Conservation (phyloP, 2,329 filamentous ascomycete genomes). For the Aureobasidium melanogenum region DNA sequence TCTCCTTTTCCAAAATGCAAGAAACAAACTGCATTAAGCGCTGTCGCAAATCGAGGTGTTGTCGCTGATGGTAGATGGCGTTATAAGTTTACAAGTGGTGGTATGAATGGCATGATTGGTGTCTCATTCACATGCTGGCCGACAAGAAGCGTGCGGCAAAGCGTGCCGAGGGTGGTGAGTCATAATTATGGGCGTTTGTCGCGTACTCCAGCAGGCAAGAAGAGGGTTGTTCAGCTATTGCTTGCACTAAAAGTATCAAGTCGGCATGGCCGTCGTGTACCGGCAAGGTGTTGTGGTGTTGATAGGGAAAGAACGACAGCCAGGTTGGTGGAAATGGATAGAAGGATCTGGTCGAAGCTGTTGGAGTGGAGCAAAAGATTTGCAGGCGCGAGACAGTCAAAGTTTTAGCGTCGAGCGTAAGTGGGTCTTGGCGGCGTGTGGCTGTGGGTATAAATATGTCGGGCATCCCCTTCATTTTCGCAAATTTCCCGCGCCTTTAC, state of each 20-base stretch:
- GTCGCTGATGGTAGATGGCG: not conserved
- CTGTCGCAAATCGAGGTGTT: not conserved
- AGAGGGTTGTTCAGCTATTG: not conserved
- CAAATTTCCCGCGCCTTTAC: conserved; percentile 9
- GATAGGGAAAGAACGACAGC: not conserved
- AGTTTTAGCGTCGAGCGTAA: conserved; percentile 6
- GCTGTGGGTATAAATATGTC: conserved; percentile 3
- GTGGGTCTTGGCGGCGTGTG: not conserved
- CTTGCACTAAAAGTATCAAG: too few species aligned
- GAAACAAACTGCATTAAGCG: not conserved
- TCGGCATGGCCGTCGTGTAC: not conserved
- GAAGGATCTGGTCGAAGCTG: conserved; percentile 1
- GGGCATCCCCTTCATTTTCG: not conserved
- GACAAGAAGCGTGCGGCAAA: conserved; percentile 8
- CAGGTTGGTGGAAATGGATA: conserved; percentile 7
- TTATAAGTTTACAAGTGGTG: not conserved
- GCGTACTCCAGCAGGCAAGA: not conserved
- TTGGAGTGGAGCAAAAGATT: conserved; percentile 3
- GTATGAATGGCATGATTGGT: not conserved
- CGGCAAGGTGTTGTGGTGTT: not conserved
- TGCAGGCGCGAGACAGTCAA: conserved; percentile 7
- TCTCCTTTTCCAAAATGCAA: not conserved
- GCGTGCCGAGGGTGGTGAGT: conserved; percentile 2
- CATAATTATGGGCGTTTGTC: not conserved
- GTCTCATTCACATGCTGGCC: conserved; percentile 7